Conservation (phyloP, 208 protist species). For the Phytomonas sp. region DNA sequence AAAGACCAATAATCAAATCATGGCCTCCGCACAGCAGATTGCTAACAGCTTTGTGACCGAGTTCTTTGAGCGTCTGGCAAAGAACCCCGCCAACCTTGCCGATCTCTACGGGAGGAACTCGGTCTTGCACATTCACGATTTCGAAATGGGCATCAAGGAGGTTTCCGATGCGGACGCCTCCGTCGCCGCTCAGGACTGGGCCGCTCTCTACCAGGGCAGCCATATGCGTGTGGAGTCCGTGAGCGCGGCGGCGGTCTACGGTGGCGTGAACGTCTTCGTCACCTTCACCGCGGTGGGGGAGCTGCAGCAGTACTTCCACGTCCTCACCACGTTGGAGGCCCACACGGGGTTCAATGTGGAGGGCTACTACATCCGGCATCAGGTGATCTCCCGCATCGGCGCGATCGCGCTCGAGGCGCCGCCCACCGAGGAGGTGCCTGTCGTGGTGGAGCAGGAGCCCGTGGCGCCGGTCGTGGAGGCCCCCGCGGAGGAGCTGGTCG, state of each 20-base stretch:
- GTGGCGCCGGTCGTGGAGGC: conserved; percentile 21
- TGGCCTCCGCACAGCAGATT: conserved; percentile 56
- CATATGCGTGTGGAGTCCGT: conserved; percentile 66
- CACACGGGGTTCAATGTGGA: conserved; percentile 40
- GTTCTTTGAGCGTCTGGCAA: conserved; percentile 78
- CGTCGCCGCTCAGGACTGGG: conserved; percentile 43
- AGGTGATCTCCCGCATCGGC: conserved; percentile 65
- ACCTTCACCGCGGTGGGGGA: conserved; percentile 38
- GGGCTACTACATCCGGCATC: conserved; percentile 76
- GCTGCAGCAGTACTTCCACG: conserved; percentile 73
- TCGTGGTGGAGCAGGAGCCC: conserved; percentile 21
- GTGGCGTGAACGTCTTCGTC: conserved; percentile 66
- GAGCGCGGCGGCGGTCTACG: conserved; percentile 47
- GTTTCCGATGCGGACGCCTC: conserved; percentile 29
- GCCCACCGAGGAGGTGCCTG: conserved; percentile 19
- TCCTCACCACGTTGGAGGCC: conserved; percentile 62
- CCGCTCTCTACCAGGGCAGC: conserved; percentile 45
- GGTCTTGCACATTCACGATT: conserved; percentile 75
- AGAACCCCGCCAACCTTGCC: conserved; percentile 40
- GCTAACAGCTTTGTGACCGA: conserved; percentile 71
- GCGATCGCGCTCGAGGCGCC: conserved; percentile 25
- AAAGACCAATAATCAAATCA: conserved; percentile 10
- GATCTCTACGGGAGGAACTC: conserved; percentile 55
- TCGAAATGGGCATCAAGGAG: conserved; percentile 63
- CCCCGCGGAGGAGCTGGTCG: conserved; percentile 7